A percentile compares a stretch with the other conserved stretches of the same genome.
Evolutionary conservation across 1,284 basidiomycete genomes (phyloP).

Genomic region (Cutaneotrichosporon daszewskae): DNA sequence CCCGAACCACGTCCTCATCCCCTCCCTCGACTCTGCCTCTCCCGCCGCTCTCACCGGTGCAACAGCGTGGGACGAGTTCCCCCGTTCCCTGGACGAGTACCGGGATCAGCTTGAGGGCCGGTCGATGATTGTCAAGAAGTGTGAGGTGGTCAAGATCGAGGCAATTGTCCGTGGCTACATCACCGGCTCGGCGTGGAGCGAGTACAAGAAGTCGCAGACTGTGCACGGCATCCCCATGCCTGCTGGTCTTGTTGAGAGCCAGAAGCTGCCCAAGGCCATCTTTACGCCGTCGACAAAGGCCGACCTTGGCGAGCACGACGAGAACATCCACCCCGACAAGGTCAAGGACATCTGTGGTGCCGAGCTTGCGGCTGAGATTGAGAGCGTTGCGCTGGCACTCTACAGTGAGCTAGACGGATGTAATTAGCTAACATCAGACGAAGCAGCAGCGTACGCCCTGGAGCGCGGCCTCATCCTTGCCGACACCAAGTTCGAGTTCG

Average conservation of each 20-base stretch:
- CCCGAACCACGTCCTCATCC: slow-evolving; percentile 80
- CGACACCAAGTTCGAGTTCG: slow-evolving; percentile 90
- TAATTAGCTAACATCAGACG: slow-evolving; percentile 28
- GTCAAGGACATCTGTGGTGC: slow-evolving; percentile 49
- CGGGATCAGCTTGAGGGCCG: slow-evolving; percentile 67
- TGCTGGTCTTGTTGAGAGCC: slow-evolving; percentile 73
- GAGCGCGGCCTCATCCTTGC: slow-evolving; percentile 87
- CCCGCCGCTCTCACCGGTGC: slow-evolving; percentile 16
- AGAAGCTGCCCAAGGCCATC: slow-evolving; percentile 72
- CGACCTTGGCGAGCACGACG: slow-evolving; percentile 88
- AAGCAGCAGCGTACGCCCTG: slow-evolving; percentile 71
- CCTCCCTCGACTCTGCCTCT: slow-evolving; percentile 29
- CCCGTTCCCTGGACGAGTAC: slow-evolving; percentile 58
- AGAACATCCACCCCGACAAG: slow-evolving; percentile 91
- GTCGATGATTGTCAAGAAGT: slow-evolving; percentile 85
- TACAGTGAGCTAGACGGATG: slow-evolving; percentile 35
- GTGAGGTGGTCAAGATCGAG: slow-evolving; percentile 88
- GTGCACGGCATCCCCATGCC: slow-evolving; percentile 81
- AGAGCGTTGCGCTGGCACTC: slow-evolving; percentile 42
- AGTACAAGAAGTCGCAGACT: slow-evolving; percentile 83
- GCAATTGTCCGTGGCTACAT: slow-evolving; percentile 96
- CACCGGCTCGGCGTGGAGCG: slow-evolving; percentile 90
- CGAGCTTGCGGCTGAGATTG: slow-evolving; percentile 45
- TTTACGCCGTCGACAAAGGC: slow-evolving; percentile 99
- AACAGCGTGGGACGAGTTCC: slow-evolving; percentile 66